These are phyloP conservation scores for Melampsora americana DNA, from an alignment of 1,284 basidiomycete species.

Conservation along the genomic window DNA sequence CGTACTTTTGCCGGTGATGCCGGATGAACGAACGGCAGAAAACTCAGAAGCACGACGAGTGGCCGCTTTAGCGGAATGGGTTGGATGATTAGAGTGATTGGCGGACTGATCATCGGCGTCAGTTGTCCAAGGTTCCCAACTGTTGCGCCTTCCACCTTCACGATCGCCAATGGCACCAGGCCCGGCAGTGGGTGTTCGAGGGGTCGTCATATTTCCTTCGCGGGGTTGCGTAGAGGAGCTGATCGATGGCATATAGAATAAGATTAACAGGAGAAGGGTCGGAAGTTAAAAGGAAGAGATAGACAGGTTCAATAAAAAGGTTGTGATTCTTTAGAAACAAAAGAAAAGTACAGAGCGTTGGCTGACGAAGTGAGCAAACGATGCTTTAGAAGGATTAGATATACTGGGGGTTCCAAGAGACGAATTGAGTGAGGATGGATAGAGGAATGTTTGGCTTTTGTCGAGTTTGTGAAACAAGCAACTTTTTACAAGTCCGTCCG, in stretches of 20 bases:
- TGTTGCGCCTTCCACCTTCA: slow-evolving; percentile 37
- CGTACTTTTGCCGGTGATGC: slow-evolving; percentile 15
- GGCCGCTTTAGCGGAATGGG: slow-evolving; percentile 23
- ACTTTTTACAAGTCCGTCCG: slow-evolving; percentile 10
- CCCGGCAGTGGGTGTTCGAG: slow-evolving; percentile 42
- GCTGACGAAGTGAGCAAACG: slow-evolving; percentile 11
- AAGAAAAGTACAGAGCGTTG: not conserved
- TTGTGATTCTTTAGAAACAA: not conserved
- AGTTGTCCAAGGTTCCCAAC: slow-evolving; percentile 43
- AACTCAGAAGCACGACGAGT: slow-evolving; percentile 39
- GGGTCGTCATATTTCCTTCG: slow-evolving; percentile 29
- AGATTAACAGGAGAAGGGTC: not conserved
- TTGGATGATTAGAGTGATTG: slow-evolving; percentile 6
- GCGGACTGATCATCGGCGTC: slow-evolving; percentile 27
- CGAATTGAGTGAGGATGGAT: not conserved
- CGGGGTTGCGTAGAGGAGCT: not conserved
- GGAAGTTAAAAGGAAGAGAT: not conserved
- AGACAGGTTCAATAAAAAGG: slow-evolving; percentile 5
- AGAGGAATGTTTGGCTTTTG: not conserved
- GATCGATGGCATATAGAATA: slow-evolving; percentile 8
- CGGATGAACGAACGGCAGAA: slow-evolving; percentile 12
- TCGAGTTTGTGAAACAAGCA: not conserved
- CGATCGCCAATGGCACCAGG: slow-evolving; percentile 44
- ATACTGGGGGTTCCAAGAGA: slow-evolving; percentile 1
- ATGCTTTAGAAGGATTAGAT: not conserved